Evolutionary conservation across 805 yeast species (phyloP), one percentile per base, ranked within the genome.

Genomic region (Sugiyamaella americana): DNA sequence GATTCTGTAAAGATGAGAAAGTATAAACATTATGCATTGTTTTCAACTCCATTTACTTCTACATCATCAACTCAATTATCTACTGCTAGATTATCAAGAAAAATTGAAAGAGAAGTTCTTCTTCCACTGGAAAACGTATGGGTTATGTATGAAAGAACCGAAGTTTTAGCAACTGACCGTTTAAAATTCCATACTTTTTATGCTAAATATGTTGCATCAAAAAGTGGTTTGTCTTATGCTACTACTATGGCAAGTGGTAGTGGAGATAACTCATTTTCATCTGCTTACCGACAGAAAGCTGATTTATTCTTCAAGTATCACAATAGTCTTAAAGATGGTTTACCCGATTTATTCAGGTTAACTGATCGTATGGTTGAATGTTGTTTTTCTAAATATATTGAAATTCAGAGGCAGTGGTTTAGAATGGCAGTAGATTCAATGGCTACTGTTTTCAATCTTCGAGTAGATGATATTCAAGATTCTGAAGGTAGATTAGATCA

Each of bases 351-450:
- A 41, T 52, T 54, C 34, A 29, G 35, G 2, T 41, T 49, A 18
- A 47, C 54, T 3, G 52, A 51, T 26, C 37, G 40, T 19, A 38
- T 54, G 40, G 46, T 53, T 2, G 55, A 49, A 4, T 11, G 40
- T 3, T 41, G 54, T 37, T 36, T 53, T 43, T 41, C 41, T 17
- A 40, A 43, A 35, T 52, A 38, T 36, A 43, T 56, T 16, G 19
- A 22, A 8, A 51, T 52, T 29, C 54, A 56, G 50, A 45, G 50
- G 23, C 43, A 49, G 20, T 56, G 59, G 59, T 53, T 56, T 43
- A 47, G 54, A 3, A 35, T 48, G 41, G 50, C 53, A 1, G 55
- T 53, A 6, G 58, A 55, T 29, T 46, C 53, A 4, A 44, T 54
- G 51, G 51, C 54, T 1, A 39, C 48, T 6, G 56, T 51, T 6